These are phyloP conservation scores for Oryza australiensis DNA, from an alignment of 176 grass and related monocot species.

Conservation along the genomic window DNA sequence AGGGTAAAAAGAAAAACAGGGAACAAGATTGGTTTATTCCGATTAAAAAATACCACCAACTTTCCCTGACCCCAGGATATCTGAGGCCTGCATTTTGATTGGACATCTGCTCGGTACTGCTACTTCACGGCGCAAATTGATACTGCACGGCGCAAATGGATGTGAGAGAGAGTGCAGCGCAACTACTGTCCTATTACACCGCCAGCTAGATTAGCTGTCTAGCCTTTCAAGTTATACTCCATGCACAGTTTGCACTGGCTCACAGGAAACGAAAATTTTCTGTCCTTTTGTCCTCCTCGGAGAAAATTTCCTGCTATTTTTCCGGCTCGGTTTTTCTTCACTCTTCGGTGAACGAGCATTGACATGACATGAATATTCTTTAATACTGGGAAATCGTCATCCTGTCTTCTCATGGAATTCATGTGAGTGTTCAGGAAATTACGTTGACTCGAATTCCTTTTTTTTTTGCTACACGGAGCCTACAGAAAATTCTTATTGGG, in stretches of 20 bases:
- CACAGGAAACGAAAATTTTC: background rate
- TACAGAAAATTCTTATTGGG: too few species aligned
- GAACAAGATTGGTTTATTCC: background rate
- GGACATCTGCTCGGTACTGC: slow-evolving; percentile 17
- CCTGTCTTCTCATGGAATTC: slow-evolving; percentile 15
- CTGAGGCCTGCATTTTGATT: slow-evolving; percentile 16
- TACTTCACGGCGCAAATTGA: background rate
- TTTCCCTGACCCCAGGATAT: slow-evolving; percentile 8
- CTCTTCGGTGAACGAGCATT: background rate
- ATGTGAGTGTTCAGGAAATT: background rate
- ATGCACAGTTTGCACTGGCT: background rate
- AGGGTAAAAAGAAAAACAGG: too few species aligned
- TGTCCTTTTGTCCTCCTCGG: slow-evolving; percentile 17
- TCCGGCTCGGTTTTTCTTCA: background rate
- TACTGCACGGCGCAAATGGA: background rate
- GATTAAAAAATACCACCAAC: slow-evolving; percentile 26
- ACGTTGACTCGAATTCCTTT: background rate
- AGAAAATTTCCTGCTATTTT: slow-evolving; percentile 36
- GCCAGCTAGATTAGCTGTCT: background rate
- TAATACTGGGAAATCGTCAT: background rate
- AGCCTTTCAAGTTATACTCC: slow-evolving; percentile 29
- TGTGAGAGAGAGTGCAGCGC: background rate
- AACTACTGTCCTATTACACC: too few species aligned
- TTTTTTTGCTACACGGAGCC: too few species aligned
- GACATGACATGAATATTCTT: slow-evolving; percentile 3